Evolutionary conservation across 106 monocot genomes (phyloP).

Genomic region (Triglochin maritima): DNA sequence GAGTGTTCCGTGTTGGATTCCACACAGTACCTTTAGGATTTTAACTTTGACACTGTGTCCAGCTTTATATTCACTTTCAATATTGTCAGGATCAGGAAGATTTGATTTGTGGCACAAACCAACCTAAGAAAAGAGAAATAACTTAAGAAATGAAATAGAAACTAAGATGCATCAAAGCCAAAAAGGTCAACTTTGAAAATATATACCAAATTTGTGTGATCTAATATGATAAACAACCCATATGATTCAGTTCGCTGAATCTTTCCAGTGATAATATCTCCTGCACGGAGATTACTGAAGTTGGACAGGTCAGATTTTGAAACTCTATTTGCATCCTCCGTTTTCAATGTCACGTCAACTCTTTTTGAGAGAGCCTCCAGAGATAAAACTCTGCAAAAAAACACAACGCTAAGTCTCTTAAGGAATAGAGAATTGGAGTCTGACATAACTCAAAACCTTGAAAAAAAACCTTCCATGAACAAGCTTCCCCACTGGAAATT

Average conservation of each 20-base stretch:
- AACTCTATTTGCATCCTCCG: slow-evolving; percentile 5
- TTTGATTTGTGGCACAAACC: slow-evolving; percentile 89
- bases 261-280: slow-evolving; percentile 60
- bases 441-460: background rate
- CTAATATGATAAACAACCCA: slow-evolving; percentile 75
- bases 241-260: slow-evolving; percentile 57
- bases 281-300: slow-evolving; percentile 48
- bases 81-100: slow-evolving; percentile 56
- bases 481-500: slow-evolving; percentile 73
- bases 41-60: slow-evolving; percentile 59
- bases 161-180: slow-evolving; percentile 2
- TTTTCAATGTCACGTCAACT: slow-evolving; percentile 72
- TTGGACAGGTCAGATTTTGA: slow-evolving; percentile 27
- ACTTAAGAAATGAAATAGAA: background rate
- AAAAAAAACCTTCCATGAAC: slow-evolving; percentile 52
- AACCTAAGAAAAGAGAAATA: slow-evolving; percentile 44
- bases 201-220: slow-evolving; percentile 51
- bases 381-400: slow-evolving; percentile 50
- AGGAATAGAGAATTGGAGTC: background rate
- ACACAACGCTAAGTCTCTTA: background rate
- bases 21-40: slow-evolving; percentile 50
- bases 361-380: slow-evolving; percentile 56
- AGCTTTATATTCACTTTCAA: slow-evolving; percentile 38
- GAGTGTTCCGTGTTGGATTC: no score
- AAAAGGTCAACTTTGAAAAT: background rate